Evolutionary conservation across 2,329 filamentous ascomycete species (phyloP).

Genomic region (Aphanocladium album): DNA sequence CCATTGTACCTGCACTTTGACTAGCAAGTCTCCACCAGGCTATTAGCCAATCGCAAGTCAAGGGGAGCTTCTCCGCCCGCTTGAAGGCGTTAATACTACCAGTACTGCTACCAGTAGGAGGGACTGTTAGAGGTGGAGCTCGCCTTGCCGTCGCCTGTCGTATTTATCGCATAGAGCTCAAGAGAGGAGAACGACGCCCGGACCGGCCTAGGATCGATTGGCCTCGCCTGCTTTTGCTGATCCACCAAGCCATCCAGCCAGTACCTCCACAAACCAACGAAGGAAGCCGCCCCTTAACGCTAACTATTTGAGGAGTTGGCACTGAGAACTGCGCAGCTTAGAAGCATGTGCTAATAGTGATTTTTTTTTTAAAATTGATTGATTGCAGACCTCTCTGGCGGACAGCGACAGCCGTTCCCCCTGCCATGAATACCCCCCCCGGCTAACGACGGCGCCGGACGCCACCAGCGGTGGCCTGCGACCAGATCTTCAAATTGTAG

Average conservation of each 20-base stretch:
- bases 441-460: neutral
- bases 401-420: neutral
- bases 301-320: neutral
- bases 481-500: neutral
- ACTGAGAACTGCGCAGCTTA: neutral
- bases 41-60: neutral
- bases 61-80: neutral
- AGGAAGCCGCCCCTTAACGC: neutral
- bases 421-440: neutral
- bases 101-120: neutral
- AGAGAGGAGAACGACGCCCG: neutral
- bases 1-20: neutral
- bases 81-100: neutral
- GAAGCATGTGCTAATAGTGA: neutral
- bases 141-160: neutral
- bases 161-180: constrained; percentile 8
- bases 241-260: neutral
- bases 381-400: too few relatives aligned
- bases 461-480: neutral
- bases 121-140: neutral
- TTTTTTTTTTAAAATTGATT: too few relatives aligned
- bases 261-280: neutral
- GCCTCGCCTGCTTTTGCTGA: neutral
- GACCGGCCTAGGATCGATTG: neutral
- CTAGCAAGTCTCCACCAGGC: neutral